Percentiles rank a stretch among this genome's conserved stretches.
Conservation (phyloP, 2,329 filamentous ascomycete species). For the Venturia oleaginea region DNA sequence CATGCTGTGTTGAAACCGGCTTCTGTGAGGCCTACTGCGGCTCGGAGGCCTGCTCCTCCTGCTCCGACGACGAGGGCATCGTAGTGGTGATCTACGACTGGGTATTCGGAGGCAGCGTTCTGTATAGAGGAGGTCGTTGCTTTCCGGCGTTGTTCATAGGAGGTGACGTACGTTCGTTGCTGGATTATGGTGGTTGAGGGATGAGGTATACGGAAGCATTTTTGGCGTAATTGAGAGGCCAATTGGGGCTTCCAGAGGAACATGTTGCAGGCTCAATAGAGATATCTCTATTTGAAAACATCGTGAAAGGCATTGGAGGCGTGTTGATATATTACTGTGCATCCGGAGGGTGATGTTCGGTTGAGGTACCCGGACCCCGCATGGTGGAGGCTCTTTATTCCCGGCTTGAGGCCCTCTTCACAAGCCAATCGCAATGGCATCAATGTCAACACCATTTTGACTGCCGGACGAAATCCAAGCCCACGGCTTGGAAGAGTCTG, state of each 20-base stretch:
- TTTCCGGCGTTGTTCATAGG: slow-evolving; percentile 10
- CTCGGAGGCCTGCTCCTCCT: slow-evolving; percentile 54
- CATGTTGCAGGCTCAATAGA: not conserved
- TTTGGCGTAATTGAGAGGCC: not conserved
- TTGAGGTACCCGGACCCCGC: not conserved
- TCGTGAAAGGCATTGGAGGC: not conserved
- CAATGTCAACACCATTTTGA: not conserved
- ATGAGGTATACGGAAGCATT: not conserved
- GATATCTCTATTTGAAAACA: not conserved
- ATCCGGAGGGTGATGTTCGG: not conserved
- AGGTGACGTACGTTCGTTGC: slow-evolving; percentile 3
- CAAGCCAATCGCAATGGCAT: not conserved
- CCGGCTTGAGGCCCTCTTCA: not conserved
- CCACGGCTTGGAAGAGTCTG: too few relatives aligned
- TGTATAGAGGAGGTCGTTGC: slow-evolving; percentile 14
- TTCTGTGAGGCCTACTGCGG: slow-evolving; percentile 55
- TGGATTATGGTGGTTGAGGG: not conserved
- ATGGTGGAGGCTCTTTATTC: not conserved
- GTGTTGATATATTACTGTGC: not conserved
- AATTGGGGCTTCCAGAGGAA: not conserved
- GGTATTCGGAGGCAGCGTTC: not conserved
- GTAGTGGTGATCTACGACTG: slow-evolving; percentile 15
- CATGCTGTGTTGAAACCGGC: slow-evolving; percentile 57
- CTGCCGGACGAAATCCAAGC: too few relatives aligned
- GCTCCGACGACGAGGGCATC: slow-evolving; percentile 39